Conservation (phyloP, 2,329 filamentous ascomycete species). For the Cryphonectria nitschkei region DNA sequence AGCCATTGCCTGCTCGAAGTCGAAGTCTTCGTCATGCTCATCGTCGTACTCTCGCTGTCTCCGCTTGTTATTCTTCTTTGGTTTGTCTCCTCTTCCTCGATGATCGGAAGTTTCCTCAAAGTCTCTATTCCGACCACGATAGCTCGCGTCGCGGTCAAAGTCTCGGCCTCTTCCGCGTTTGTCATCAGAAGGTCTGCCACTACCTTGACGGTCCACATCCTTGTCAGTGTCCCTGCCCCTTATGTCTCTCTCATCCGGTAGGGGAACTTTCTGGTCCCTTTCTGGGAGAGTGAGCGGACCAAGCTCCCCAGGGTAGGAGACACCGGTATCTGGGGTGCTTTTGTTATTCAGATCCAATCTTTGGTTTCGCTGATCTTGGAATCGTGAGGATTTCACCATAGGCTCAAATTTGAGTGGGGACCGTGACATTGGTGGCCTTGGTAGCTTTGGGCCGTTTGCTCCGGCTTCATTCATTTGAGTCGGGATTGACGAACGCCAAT, state of each 20-base stretch:
- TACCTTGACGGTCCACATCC: neutral
- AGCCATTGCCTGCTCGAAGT: conserved; percentile 44
- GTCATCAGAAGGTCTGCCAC: neutral
- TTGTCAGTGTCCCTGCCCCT: neutral
- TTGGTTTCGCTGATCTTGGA: neutral
- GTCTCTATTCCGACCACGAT: conserved; percentile 24
- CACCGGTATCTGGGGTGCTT: neutral
- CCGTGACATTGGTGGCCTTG: neutral
- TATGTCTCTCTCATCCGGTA: neutral
- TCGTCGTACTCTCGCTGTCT: conserved; percentile 36
- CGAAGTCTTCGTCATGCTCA: conserved; percentile 43
- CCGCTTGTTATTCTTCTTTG: conserved; percentile 20
- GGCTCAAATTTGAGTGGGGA: neutral
- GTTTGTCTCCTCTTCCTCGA: conserved; percentile 11
- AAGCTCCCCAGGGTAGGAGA: neutral
- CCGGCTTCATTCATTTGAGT: neutral
- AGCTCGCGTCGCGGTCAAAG: neutral
- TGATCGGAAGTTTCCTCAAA: neutral
- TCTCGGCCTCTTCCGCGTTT: conserved; percentile 10
- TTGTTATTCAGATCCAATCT: neutral
- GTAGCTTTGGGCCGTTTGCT: neutral
- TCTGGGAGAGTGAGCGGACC: neutral
- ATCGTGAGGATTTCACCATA: conserved; percentile 1
- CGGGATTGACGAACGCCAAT: neutral
- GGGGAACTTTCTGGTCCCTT: neutral